Evolutionary conservation across 2,329 filamentous ascomycete genomes (phyloP), one percentile per base, ranked within the genome.

Genomic region (Pseudogymnoascus sp.): DNA sequence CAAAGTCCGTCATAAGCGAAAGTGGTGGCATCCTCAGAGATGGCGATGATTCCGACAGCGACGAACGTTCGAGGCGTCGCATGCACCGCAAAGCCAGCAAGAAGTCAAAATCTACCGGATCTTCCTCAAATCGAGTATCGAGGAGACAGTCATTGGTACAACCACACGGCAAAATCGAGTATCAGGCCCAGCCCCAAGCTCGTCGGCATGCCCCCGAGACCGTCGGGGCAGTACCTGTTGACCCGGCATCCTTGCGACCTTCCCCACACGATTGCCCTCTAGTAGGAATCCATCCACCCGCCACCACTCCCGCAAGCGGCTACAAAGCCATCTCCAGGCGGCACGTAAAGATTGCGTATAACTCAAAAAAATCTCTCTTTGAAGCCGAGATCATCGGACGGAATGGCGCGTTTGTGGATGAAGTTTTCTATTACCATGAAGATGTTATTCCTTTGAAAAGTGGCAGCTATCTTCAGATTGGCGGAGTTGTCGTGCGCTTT

Each of bases 241-340:
- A 88, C 67, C 74, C 86, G 37, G 77, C 77, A 8, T 78, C 77
- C 18, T 74, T 87, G 48, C 78, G 82, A 4, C 83, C 85, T 1
- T 82, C 83, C 21, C 82, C 83, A 0, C 73, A 80, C 62, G 79
- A 84, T 61, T 81, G 84, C 60, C 83, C 85, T 2, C 79, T 89
- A 61, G 79, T 91, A 56, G 82, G 83, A 33, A 89, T 92, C 45
- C 88, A 91, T 70, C 88, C 88, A 3, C 83, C 83, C 0, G 80
- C 81, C 1, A 80, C 80, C 4, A 76, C 82, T 56, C 82, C 83
- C 62, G 80, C 82, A 2, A 76, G 72, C 62, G 82, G 81, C 63
- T 89, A 88, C 57, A 88, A 87, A 68, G 82, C 81, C 57, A 91
- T 92, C 59, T 92, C 88, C 3, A 78, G 88, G 62, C 77, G 86